Evolutionary conservation across 306 rosid genomes (phyloP), one percentile per base, ranked within the genome.

Genomic region (Begonia loranthoides): DNA sequence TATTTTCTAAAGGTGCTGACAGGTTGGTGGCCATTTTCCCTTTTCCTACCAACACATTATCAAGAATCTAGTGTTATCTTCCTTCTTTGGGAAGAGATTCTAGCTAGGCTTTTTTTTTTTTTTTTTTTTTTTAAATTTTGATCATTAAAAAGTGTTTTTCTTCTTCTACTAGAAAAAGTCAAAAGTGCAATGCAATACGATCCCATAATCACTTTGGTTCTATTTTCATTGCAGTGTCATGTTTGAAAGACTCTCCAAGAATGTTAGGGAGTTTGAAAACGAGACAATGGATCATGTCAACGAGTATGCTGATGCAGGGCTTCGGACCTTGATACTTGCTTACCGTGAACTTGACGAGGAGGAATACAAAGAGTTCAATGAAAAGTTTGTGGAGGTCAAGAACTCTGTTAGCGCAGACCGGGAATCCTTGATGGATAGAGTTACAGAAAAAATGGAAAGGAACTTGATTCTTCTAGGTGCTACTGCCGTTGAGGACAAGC

Each of bases 401-500:
- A 83, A 59, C 57, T 90, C 82, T 16, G 64, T 86, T 52, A 63
- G 68, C 59, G 88, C 63, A 53, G 94, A 80, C 51, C 77, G 59
- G 10, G 95, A 82, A 56, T 22, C 70, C 10, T 24, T 78, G 82
- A 76, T 83, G 19, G 92, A 83, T 61, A 83, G 78, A 59, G 33
- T 71, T 49, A 68, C 95, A 17, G 95, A 90, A 22, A 74, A 64
- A 40, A 63, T 86, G 34, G 99, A 90, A 66, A 76, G 61, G 70
- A 71, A 73, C 65, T 59, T 90, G 38, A 76, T 74, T 63, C 95
- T 90, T 76, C 94, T 90, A 16, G 99, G 99, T 41, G 92, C 95
- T 46, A 86, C 99, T 66, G 95, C 99, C 45, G 94, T 90, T 15
- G 99, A 90, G 79, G 99, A 90, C 82, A 90, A 83, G 70, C 99